Percentiles rank a stretch among this genome's conserved stretches.
Conservation (phyloP, 2,329 filamentous ascomycete species). For the Metarhizium brunneum region DNA sequence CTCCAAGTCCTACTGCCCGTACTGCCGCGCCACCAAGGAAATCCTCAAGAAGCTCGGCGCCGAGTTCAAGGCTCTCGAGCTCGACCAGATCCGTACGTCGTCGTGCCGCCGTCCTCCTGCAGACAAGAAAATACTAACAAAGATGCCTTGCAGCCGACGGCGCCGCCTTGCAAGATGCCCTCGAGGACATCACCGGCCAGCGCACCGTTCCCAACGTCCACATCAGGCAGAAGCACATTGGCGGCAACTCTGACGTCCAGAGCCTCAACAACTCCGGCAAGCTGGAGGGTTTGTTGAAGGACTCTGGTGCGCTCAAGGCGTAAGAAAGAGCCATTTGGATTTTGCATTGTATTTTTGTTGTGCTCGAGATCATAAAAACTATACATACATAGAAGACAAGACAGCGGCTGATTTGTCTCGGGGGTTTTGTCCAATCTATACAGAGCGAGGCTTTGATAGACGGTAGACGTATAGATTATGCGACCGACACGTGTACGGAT, state of each 20-base stretch:
- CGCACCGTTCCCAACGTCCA: slow-evolving; percentile 92
- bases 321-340: slow-evolving; percentile 18
- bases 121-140: not conserved
- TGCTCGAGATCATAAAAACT: not conserved
- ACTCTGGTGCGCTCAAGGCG: slow-evolving; percentile 32
- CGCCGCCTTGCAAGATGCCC: slow-evolving; percentile 69
- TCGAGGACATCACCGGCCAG: slow-evolving; percentile 73
- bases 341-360: not conserved
- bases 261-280: slow-evolving; percentile 39
- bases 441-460: slow-evolving; percentile 6
- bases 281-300: slow-evolving; percentile 31
- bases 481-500: not conserved
- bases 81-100: slow-evolving; percentile 65
- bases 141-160: slow-evolving; percentile 60
- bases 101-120: not conserved
- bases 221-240: slow-evolving; percentile 85
- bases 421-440: not conserved
- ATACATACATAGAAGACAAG: not conserved
- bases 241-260: slow-evolving; percentile 84
- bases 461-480: not conserved
- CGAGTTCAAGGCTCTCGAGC: slow-evolving; percentile 67
- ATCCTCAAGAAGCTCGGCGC: slow-evolving; percentile 61
- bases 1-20: slow-evolving; percentile 94
- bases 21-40: slow-evolving; percentile 74
- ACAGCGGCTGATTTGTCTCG: slow-evolving; percentile 2